Evolutionary conservation across 2,329 filamentous ascomycete species (phyloP).

Genomic region (Arthrobotrys sinensis): DNA sequence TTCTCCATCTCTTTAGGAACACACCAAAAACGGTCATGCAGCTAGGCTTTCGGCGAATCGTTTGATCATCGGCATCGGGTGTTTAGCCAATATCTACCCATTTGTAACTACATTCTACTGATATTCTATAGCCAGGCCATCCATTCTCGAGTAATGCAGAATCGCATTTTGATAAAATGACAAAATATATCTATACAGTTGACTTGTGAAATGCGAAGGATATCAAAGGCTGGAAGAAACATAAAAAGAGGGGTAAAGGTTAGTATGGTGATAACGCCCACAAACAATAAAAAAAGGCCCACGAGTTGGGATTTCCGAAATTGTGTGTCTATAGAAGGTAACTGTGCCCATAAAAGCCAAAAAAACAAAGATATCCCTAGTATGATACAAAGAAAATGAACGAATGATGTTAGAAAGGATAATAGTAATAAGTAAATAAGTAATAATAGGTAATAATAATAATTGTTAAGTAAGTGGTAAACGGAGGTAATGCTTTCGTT

Average conservation of each 20-base stretch:
- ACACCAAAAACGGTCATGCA: slow-evolving; percentile 3
- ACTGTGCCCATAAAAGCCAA: slow-evolving; percentile 38
- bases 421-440: slow-evolving; percentile 12
- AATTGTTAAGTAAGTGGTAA: slow-evolving; percentile 7
- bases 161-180: not conserved
- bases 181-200: slow-evolving; percentile 31
- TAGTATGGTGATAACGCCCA: slow-evolving; percentile 25
- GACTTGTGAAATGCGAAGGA: slow-evolving; percentile 27
- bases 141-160: not conserved
- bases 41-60: slow-evolving; percentile 4
- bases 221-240: slow-evolving; percentile 14
- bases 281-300: slow-evolving; percentile 22
- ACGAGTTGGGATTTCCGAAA: slow-evolving; percentile 18
- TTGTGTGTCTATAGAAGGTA: slow-evolving; percentile 49
- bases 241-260: slow-evolving; percentile 41
- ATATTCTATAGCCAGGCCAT: no score
- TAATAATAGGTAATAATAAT: slow-evolving; percentile 27
- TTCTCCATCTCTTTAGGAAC: slow-evolving; percentile 1
- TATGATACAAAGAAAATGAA: slow-evolving; percentile 50
- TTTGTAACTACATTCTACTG: no score
- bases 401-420: slow-evolving; percentile 7
- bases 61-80: not conserved
- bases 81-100: not conserved
- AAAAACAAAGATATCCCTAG: slow-evolving; percentile 17
- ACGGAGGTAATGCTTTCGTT: slow-evolving; percentile 6